Evolutionary conservation across 257 asterid species (phyloP), one percentile per base, ranked within the genome.

Genomic region (Verbascum thapsus): DNA sequence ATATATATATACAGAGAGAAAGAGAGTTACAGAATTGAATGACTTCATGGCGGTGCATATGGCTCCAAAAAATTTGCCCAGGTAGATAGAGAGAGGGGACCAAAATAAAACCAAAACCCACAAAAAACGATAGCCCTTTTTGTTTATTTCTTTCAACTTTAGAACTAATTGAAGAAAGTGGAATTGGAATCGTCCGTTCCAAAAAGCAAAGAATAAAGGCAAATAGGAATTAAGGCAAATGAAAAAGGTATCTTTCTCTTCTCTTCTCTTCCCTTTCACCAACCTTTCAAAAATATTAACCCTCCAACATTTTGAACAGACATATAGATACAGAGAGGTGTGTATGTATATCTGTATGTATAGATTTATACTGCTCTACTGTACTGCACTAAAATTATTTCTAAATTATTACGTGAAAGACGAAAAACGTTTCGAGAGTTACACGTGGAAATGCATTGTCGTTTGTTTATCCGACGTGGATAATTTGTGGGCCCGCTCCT

Each of bases 141-240:
- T 8, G 18, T 20, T 35, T 60, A 16, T 70, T 68, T 54, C 19
- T 18, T 57, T 22, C 26, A 23, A 60, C 69, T 53, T 69, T 72
- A 22, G 61, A 30, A 49, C 49, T 12, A 62, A 58, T 49, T 61
- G 58, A 74, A 38, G 75, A 77, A 76, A 66, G 70, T 67, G 64
- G 52, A 70, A 71, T 23, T 67, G 64, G 52, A 70, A 71, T 23
- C 50, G 66, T 59, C 41, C 53, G 19, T 13, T 13, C 1, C 3
- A 49, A 57, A 81, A 79, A 73, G 87, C 67, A 81, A 81, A 10
- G 83, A 76, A 80, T 75, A 71, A 77, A 61, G 62, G 72, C 62
- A 69, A 75, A 51, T 53, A 65, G 71, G 71, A 66, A 64, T 64
- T 71, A 85, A 75, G 73, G 81, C 79, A 77, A 52, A n/a, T n/a